Base-by-base conservation (phyloP, 179 eudicot species). In the Corrigiola litoralis region DNA sequence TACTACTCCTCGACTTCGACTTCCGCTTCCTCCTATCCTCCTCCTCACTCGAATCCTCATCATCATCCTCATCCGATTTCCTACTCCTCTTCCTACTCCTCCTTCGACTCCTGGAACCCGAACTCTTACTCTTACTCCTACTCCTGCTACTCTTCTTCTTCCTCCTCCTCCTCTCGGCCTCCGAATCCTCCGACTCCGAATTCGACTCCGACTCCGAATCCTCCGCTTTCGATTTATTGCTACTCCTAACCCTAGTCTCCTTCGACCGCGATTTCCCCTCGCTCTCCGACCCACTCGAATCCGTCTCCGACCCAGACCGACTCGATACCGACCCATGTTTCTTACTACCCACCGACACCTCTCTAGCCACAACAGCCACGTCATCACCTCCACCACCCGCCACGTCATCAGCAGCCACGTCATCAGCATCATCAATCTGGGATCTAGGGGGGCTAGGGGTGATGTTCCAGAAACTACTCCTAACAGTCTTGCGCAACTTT, bases 391-490 rank as follows among this genome's bases (percentile, higher is more conserved):
- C 53, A 25, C 33, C 68, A 7, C 41, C 69, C 36, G 51, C 66
- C 6, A 57, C 53, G 1, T 56, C 77, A n/a, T 67, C 75, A 20
- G 67, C 69, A 23, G 16, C 62, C 40, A 34, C 78, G 12, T 65
- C 77, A 2, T 45, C 58, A 1, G 12, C 32, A 8, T 44, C 79
- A 51, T 51, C 70, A 51, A 70, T 64, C 18, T 74, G 82, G 12
- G 33, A 55, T 34, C 90, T 79, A 27, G 92, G 96, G 23, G 98
- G 96, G 31, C 98, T 92, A 37, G 98, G 96, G 1, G 92, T 87
- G 24, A 67, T 64, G 23, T 81, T 78, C 98, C 98, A 92, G 6
- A 92, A 67, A 32, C 71, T 64, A 58, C 66, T 73, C 55, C 66
- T 72, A 65, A 78, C 33, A 58, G 27, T 20, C 51, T 80, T 80